Base-by-base conservation (phyloP, 139 green algal species). In the Pseudopediastrum boryanum region DNA sequence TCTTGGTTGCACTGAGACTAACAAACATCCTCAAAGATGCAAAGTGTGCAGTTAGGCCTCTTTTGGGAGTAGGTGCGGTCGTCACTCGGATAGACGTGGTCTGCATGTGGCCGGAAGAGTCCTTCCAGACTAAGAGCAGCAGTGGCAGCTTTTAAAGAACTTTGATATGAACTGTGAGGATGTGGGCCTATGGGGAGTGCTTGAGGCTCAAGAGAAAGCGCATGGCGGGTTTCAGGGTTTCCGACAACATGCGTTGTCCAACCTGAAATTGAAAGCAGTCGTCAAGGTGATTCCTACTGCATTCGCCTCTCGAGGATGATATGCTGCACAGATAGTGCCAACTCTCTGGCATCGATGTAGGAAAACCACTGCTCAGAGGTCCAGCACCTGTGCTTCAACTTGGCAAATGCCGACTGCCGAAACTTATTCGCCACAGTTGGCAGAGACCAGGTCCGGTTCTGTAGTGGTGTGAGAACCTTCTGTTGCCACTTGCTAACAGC, bases 371-470 rank as follows among this genome's bases (percentile, higher is more conserved):
- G 61, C 29, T 77, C 79, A 9, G 56, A 81, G 9, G 77, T 92
- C 5, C 67, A 84, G 0, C 27, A 78, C 3, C 61, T 93, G 4
- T 33, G 27, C 0, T 85, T 92, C 71, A 91, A 91, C 76, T 36
- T 64, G 2, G 43, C 41, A 0, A 63, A 88, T 42, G 31, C 46
- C 0, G 25, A 7, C 1, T 62, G 50, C 27, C 23, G 39, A 35
- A 92, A 89, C 59, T 46, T 94, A 43, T 87, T 93, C 52, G 86
- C 86, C 44, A 92, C 85, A 2, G 81, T 93, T 1, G 88, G 83
- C 16, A 75, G 64, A 2, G 69, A 93, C 68, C 89, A 93, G 75
- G 87, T 89, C 13, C 25, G 25, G 27, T 58, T 35, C 63, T 51
- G 62, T 16, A 70, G 36, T 38, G 33, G 25, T 48, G 12, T 19